Evolutionary conservation across 768 basidiomycete genomes (phyloP), one percentile per base, ranked within the genome.

Genomic region (Rubroboletus pulcherrimus): DNA sequence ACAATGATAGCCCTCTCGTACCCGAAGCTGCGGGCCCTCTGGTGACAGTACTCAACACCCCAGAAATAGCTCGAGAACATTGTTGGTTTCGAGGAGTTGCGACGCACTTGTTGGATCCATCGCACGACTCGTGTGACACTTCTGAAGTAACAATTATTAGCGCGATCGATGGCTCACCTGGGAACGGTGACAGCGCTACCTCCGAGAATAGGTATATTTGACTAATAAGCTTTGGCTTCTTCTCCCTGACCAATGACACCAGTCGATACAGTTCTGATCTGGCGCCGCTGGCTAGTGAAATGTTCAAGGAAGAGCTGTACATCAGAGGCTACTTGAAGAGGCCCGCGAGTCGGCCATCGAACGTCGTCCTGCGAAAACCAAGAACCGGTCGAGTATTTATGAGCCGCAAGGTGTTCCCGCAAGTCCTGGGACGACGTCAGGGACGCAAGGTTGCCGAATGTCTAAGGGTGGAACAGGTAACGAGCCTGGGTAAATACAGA

Each of bases 251-350:
- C 31, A n/a, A 47, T 12, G 45, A 46, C 24, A 30, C 8, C 51
- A 68, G 63, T 29, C 51, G 26, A 29, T 38, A 14, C 19, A 19
- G 30, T 21, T 43, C 34, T 33, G 45, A 49, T 58, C 58, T 69
- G 29, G 59, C 59, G 0, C 68, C 67, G 10, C 48, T 71, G 33
- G 70, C 70, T 1, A 69, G 70, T 19, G 56, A 71, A 48, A 34
- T n/a, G 10, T 49, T 71, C 50, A 69, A 54, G 50, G 59, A 71
- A 48, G 69, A 71, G 45, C 56, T 71, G 3, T 71, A 65, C 45
- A 37, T 43, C 50, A 58, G 58, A 50, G 70, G 70, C 17, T 71
- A 69, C 56, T 17, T 67, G 41, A 63, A 54, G 54, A 54, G 60
- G 46, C 65, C 64, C 42, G 7, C 45, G 26, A 57, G 49, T 49